phyloP scores from a whole-genome alignment of 2,329 filamentous ascomycete genomes.

The Epichloe sylvatica region DNA sequence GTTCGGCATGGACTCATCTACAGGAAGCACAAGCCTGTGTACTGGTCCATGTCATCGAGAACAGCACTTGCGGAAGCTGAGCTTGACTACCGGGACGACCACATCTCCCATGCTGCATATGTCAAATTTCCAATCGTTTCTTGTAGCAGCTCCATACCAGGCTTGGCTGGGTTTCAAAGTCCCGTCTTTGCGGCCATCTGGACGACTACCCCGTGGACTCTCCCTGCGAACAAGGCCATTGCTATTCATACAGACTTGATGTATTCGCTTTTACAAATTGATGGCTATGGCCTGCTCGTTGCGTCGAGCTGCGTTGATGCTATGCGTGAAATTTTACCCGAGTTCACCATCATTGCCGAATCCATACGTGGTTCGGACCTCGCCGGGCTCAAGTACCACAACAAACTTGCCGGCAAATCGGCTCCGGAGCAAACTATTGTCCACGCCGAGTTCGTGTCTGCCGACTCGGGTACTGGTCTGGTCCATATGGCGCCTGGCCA shows the following conservation, averaged over 20 bases:
- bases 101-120: slow-evolving; percentile 60
- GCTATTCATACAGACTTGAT: slow-evolving; percentile 62
- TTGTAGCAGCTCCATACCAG: slow-evolving; percentile 18
- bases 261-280: slow-evolving; percentile 54
- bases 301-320: slow-evolving; percentile 56
- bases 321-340: slow-evolving; percentile 35
- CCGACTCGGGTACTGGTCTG: slow-evolving; percentile 83
- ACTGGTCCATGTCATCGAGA: slow-evolving; percentile 69
- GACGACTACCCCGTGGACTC: slow-evolving; percentile 97
- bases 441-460: slow-evolving; percentile 76
- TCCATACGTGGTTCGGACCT: slow-evolving; percentile 53
- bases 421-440: slow-evolving; percentile 55
- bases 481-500: slow-evolving; percentile 92
- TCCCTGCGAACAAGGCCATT: slow-evolving; percentile 85
- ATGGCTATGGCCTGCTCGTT: slow-evolving; percentile 50
- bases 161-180: slow-evolving; percentile 26
- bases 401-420: slow-evolving; percentile 49
- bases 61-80: slow-evolving; percentile 76
- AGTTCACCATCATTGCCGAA: slow-evolving; percentile 38
- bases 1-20: slow-evolving; percentile 61
- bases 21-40: slow-evolving; percentile 66
- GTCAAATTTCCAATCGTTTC: slow-evolving; percentile 60
- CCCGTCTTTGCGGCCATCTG: slow-evolving; percentile 74
- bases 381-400: slow-evolving; percentile 51
- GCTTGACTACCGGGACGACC: slow-evolving; percentile 67